Base-by-base conservation (phyloP, 768 basidiomycete species). In the Boletus pseudopeckii region DNA sequence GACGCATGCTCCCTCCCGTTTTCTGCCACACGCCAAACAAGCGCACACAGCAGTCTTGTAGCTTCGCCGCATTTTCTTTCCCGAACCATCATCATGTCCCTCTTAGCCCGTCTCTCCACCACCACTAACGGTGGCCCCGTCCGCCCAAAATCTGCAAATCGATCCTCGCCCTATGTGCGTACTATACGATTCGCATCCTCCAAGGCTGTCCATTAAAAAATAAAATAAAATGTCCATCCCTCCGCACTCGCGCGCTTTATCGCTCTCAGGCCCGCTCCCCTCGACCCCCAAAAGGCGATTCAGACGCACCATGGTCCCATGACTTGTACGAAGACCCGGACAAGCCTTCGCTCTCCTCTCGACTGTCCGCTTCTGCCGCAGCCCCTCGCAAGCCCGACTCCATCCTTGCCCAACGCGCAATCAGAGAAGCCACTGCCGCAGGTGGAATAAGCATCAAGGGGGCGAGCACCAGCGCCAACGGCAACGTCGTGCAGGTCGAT, bases 401-500 rank as follows among this genome's bases (percentile, higher is more conserved):
- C 71, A 74, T 71, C 17, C 77, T 84, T 41, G 80, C 80, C 14
- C 80, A 83, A 53, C 81, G 78, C 61, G 86, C 86, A 15, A 74
- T 88, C 18, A 75, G 79, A 45, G 85, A 86, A n/a, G 85, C 83
- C 32, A 78, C 78, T 0, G 70, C 57, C 52, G 60, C 62, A 56
- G 66, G 57, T 52, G 71, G 74, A 20, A 65, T 89, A 14, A 77
- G 75, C 30, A 89, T 90, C 71, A 88, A 88, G 67, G 88, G 88
- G 14, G 88, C 88, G 9, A 76, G 82, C 65, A 59, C 73, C 1
- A 60, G 68, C 26, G 71, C 77, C 38, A 67, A 62, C 26, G 83
- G 84, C 15, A 89, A 88, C 59, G 82, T 87, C 34, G 83, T 93
- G 0, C 82, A 90, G 65, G 85, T 93, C 22, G 75, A 81, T 4